Conservation (phyloP, 106 monocot species). For the Xerophyta viscosa region DNA sequence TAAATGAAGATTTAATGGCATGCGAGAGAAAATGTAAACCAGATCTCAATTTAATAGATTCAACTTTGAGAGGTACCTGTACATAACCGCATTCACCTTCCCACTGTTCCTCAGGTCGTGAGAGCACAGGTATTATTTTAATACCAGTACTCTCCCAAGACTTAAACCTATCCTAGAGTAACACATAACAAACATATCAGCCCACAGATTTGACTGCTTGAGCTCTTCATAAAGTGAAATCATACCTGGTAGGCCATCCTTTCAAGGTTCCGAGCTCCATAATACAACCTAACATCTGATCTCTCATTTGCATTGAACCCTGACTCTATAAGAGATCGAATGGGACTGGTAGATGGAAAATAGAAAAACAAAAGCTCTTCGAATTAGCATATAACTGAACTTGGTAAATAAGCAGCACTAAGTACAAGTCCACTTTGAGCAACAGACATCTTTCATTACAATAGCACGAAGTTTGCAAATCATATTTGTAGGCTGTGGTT, state of each 20-base stretch:
- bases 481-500: too few species aligned
- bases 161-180: conserved; percentile 63
- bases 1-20: background rate
- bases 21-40: background rate
- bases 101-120: conserved; percentile 78
- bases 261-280: conserved; percentile 81
- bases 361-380: background rate
- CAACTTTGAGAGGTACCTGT: conserved; percentile 42
- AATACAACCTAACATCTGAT: conserved; percentile 74
- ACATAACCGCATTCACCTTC: conserved; percentile 86
- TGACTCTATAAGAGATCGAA: conserved; percentile 83
- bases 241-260: conserved; percentile 95
- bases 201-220: background rate
- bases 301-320: conserved; percentile 59
- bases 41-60: background rate
- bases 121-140: conserved; percentile 75
- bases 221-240: background rate
- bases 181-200: background rate
- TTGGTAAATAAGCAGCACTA: background rate
- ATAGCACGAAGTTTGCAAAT: too few species aligned
- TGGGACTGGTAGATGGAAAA: conserved; percentile 39
- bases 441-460: too few species aligned
- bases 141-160: conserved; percentile 81
- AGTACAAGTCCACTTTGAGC: too few species aligned
- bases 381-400: background rate